Base-by-base conservation (phyloP, 768 basidiomycete species). In the Chalciporus piperatus region DNA sequence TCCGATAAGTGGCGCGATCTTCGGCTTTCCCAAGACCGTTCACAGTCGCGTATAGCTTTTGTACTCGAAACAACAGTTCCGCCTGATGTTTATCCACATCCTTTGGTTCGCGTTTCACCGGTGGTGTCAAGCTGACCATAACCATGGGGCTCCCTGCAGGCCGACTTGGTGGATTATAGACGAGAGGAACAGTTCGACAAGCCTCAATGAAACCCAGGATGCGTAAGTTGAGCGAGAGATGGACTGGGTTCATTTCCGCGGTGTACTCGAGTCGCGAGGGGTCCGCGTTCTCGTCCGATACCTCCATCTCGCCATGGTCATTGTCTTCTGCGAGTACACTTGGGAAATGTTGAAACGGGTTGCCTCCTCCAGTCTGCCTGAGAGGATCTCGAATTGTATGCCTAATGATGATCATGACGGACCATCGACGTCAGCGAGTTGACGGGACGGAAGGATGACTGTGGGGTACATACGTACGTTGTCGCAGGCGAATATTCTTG, bases 201-300 rank as follows among this genome's bases (percentile, higher is more conserved):
- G 85, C 79, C 68, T 98, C 95, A 61, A 90, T 84, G 72, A 97
- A 98, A 2, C 82, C 81, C 38, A 89, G 84, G 43, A 97, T 89
- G 45, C 86, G 87, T 35, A 98, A 83, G 64, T 97, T 94, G 54
- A 98, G 78, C 16, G 75, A 73, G 47, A 96, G 76, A 59, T 93
- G 90, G 2, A 74, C 67, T n/a, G 92, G 87, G 42, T 86, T 76
- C 6, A 92, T 85, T 3, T 82, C 70, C 22, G 80, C 72, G 19
- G 79, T 66, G 56, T 82, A 86, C 50, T 77, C 69, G 39, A 78
- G 67, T 30, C 63, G 65, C 59, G 72, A 35, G 59, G 69, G 53
- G 60, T 72, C 52, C 47, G 49, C 48, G 27, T 68, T 55, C 33
- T 59, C 66, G 45, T 66, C 61, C 6, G 54, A 52, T 14, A 56